phyloP scores from a whole-genome alignment of 2,329 filamentous ascomycete genomes.

The Hypoxylon sp. region DNA sequence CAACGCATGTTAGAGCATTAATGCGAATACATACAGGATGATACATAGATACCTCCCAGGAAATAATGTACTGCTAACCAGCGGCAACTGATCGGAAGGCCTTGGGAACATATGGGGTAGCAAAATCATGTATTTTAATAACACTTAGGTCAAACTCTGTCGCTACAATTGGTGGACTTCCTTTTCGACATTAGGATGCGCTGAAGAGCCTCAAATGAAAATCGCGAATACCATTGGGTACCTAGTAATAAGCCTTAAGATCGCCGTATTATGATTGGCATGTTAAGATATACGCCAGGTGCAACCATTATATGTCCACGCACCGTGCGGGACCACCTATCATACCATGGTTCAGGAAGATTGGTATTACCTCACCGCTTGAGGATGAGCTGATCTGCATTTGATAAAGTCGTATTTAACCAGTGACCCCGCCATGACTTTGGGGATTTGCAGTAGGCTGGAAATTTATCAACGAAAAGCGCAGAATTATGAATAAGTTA shows the following conservation, averaged over 20 bases:
- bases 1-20: neutral
- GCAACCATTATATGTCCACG: neutral
- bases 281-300: neutral
- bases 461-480: neutral
- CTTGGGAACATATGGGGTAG: neutral
- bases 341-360: neutral
- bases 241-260: neutral
- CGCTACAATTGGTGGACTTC: neutral
- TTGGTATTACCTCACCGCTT: neutral
- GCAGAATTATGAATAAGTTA: neutral
- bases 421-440: neutral
- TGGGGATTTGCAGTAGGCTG: neutral
- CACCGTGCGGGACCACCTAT: neutral
- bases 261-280: neutral
- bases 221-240: neutral
- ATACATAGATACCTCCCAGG: neutral
- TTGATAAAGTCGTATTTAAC: neutral
- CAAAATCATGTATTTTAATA: neutral
- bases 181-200: neutral
- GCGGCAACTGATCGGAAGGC: too few relatives aligned
- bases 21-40: neutral
- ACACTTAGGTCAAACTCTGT: neutral
- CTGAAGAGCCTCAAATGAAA: neutral
- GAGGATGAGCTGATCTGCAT: neutral
- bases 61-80: neutral